Evolutionary conservation across 148 eudicot genomes (phyloP).

Genomic region (Vaccinium myrtillus): DNA sequence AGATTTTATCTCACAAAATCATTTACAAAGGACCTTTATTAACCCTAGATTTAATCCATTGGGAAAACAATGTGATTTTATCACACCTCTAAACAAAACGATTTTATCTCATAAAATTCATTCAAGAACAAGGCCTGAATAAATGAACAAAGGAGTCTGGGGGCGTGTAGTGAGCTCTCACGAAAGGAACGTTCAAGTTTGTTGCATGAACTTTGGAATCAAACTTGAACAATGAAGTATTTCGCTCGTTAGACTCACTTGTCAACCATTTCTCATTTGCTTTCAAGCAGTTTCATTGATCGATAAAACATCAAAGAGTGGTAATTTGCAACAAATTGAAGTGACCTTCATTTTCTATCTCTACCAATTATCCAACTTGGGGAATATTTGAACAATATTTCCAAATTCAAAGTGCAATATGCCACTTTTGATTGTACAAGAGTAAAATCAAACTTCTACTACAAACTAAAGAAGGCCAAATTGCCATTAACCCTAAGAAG

Average conservation of each 20-base stretch:
- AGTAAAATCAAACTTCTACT: neutral
- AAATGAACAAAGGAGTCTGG: too few relatives aligned
- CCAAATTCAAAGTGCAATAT: neutral
- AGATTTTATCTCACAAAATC: too few relatives aligned
- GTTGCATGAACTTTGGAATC: too few relatives aligned
- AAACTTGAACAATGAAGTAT: neutral
- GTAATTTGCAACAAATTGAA: neutral
- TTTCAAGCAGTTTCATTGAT: neutral
- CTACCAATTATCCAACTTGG: neutral
- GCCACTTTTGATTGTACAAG: conserved; percentile 5
- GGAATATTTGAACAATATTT: neutral
- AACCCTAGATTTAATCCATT: too few relatives aligned
- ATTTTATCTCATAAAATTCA: too few relatives aligned
- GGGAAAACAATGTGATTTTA: too few relatives aligned
- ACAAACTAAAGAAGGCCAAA: conserved; percentile 6
- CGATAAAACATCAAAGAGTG: neutral
- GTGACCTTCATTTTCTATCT: neutral
- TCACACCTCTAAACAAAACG: too few relatives aligned
- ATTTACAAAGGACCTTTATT: too few relatives aligned
- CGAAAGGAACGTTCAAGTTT: too few relatives aligned
- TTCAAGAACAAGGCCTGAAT: too few relatives aligned
- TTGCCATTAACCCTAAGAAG: neutral
- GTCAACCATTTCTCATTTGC: neutral
- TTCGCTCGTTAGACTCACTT: neutral
- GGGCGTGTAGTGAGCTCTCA: too few relatives aligned